Percentiles rank a stretch among this genome's conserved stretches.
These are phyloP conservation scores for Sclerotinia spermophila DNA, from an alignment of 2,329 filamentous ascomycete genomes.

Conservation along the genomic window DNA sequence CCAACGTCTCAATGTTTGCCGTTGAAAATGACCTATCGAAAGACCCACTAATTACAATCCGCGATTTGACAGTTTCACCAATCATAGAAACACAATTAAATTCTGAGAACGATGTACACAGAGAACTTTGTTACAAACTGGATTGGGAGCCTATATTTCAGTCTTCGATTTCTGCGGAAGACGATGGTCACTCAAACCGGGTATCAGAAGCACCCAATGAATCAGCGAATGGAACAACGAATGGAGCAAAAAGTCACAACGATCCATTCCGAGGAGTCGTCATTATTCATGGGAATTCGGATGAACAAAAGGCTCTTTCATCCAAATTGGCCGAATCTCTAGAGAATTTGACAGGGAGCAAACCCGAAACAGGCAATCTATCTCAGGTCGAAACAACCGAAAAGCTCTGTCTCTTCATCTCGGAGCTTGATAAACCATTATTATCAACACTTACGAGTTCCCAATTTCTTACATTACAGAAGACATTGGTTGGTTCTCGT, in stretches of 20 bases:
- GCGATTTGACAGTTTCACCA: slow-evolving; percentile 42
- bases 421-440: slow-evolving; percentile 41
- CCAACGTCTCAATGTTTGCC: slow-evolving; percentile 42
- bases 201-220: neutral
- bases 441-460: slow-evolving; percentile 43
- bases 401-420: slow-evolving; percentile 45
- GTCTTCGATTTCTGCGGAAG: slow-evolving; percentile 31
- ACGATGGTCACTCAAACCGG: slow-evolving; percentile 32
- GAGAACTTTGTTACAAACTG: slow-evolving; percentile 47
- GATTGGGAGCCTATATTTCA: slow-evolving; percentile 43
- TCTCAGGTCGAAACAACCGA: slow-evolving; percentile 31
- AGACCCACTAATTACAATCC: slow-evolving; percentile 40
- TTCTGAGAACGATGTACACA: slow-evolving; percentile 34
- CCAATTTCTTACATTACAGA: slow-evolving; percentile 44
- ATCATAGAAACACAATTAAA: slow-evolving; percentile 40
- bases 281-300: neutral
- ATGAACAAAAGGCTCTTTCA: neutral
- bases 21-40: slow-evolving; percentile 31
- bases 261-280: neutral
- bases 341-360: slow-evolving; percentile 4
- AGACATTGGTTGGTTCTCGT: slow-evolving; percentile 39
- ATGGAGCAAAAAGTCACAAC: neutral
- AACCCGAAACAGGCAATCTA: slow-evolving; percentile 23
- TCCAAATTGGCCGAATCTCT: slow-evolving; percentile 2
- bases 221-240: neutral